Evolutionary conservation across 1,139 yeast genomes (phyloP), one percentile per base, ranked within the genome.

Genomic region (Yamadazyma blattariae): DNA sequence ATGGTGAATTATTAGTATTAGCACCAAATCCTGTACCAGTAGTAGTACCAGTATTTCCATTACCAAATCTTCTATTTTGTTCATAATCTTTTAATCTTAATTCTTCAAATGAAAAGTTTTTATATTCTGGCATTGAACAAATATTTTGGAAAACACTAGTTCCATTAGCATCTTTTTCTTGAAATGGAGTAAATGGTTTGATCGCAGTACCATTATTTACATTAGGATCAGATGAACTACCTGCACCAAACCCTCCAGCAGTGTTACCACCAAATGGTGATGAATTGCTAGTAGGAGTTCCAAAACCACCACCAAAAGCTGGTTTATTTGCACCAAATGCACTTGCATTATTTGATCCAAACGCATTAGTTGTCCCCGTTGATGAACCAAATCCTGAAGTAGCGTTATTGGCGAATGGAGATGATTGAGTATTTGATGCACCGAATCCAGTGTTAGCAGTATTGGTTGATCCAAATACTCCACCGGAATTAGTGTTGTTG

Each of bases 91-190:
- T 92, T 48, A 77, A 66, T 57, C 99, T 75, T 59, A 92, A 73
- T 57, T 92, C 98, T 58, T 90, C 97, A 51, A 82, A 77, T 1
- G 96, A 85, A 51, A 64, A 86, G 51, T 80, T 80, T 47, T 74
- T 72, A 57, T 92, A 92, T 53, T 88, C 95, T 11, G 95, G 96
- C 97, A 92, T 90, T 28, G 87, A 76, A 15, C 85, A 69, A 43
- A 94, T 81, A 49, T 80, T 81, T 56, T 90, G 89, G 59, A 73
- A 92, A 32, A 74, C 62, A 47, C 75, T 79, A 23, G 77, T 76
- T 5, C 50, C 50, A 1, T 74, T 67, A 14, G 79, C 61, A 51
- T 92, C 98, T 54, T 85, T 86, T 55, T 92, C 97, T 27, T 70
- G 66, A 42, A 59, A 69, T 2, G 85, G 72, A 25, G 78, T 67